Evolutionary conservation across 805 yeast genomes (phyloP), one percentile per base, ranked within the genome.

Genomic region (Zygosaccharomyces gambellarensis): DNA sequence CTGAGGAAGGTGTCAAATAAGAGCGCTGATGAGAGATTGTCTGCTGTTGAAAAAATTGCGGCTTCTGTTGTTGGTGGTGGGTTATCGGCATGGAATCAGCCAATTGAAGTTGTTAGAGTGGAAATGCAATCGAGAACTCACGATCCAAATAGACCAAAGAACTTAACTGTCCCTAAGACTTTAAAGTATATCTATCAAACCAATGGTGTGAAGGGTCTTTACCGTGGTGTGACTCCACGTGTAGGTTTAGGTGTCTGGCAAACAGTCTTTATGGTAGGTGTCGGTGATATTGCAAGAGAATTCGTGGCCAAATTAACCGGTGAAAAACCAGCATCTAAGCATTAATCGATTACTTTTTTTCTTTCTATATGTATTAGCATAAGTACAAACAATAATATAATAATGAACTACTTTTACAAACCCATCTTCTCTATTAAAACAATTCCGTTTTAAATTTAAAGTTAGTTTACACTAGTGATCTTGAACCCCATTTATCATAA

Each of bases 211-310:
- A 82, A 81, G 71, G 99, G 99, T 50, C 79, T 94, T 54, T 94
- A 90, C 69, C 80, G 96, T 70, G 99, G 99, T 66, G 97, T 90
- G 40, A 82, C 98, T 12, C 98, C 99, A 60, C 86, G 99, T 78
- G 81, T 94, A 59, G 97, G 96, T 49, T 79, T 94, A 57, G 95
- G 98, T 62, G 85, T 92, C 55, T 94, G 98, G 97, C 99, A 94
- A 76, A 92, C 98, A 2, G 89, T 92, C 41, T 92, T 95, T 70
- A 92, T 92, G 98, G 98, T 92, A 51, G 97, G 96, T 10, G 82
- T 94, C 58, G 99, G 98, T 68, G 99, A 94, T 65, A 87, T 90
- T 71, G 90, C 90, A 30, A 85, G 81, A 68, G 89, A 83, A 48
- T 74, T 76, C 49, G 85, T 85, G 45, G 87, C 77, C 29, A 75